Conservation (phyloP, 1,284 basidiomycete species). For the Leccinum huronense region DNA sequence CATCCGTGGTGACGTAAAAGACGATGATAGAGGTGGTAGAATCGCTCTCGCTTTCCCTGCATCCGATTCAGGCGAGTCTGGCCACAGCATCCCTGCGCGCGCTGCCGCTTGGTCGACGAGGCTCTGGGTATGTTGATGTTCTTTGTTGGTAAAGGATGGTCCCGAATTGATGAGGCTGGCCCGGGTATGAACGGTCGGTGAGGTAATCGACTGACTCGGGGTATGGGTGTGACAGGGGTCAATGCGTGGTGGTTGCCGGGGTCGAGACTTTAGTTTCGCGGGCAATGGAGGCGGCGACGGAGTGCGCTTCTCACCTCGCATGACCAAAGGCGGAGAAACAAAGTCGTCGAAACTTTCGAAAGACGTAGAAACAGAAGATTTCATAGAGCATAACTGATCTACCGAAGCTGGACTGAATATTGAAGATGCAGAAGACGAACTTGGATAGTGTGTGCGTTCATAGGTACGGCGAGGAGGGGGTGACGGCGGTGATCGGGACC, state of each 20-base stretch:
- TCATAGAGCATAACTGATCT: slow-evolving; percentile 24
- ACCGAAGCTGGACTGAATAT: slow-evolving; percentile 27
- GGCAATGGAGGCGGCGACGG: slow-evolving; percentile 47
- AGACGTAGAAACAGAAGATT: slow-evolving; percentile 22
- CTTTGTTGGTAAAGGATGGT: slow-evolving; percentile 25
- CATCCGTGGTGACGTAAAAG: slow-evolving; percentile 35
- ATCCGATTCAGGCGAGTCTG: slow-evolving; percentile 43
- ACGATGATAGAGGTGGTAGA: slow-evolving; percentile 49
- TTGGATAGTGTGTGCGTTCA: slow-evolving; percentile 28
- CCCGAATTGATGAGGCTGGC: slow-evolving; percentile 21
- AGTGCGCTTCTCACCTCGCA: slow-evolving; percentile 27
- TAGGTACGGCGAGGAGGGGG: slow-evolving; percentile 32
- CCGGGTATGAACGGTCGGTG: slow-evolving; percentile 27
- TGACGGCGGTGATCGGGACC: slow-evolving; percentile 27
- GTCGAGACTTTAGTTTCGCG: slow-evolving; percentile 31
- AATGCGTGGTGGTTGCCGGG: slow-evolving; percentile 8
- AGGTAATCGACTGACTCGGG: slow-evolving; percentile 18
- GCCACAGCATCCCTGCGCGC: slow-evolving; percentile 54
- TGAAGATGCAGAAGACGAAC: slow-evolving; percentile 32
- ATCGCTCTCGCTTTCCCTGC: slow-evolving; percentile 6
- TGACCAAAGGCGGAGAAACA: slow-evolving; percentile 34
- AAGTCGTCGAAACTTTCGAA: slow-evolving; percentile 52
- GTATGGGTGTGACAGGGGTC: slow-evolving; percentile 25
- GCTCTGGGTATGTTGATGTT: slow-evolving; percentile 53
- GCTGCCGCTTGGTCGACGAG: slow-evolving; percentile 55